Base-by-base conservation (phyloP, 495 filamentous ascomycete genomes). In the Trichoderma reesei region DNA sequence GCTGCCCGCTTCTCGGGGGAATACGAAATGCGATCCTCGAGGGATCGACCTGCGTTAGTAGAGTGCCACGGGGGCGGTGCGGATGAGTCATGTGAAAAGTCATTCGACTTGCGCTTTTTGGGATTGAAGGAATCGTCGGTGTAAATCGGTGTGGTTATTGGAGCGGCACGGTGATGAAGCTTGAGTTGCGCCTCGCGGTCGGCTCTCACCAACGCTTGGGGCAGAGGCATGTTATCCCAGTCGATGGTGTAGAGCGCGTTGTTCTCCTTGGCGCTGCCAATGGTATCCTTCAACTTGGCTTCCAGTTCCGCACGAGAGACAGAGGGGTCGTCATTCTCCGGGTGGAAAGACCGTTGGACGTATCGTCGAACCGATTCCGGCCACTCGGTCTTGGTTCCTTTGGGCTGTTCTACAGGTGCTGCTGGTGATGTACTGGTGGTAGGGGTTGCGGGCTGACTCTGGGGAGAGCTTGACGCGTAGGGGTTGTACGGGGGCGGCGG, bases 21-120 rank as follows among this genome's bases (percentile, higher is more conserved):
- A 56, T 56, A 56, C 74, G 87, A 85, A 71, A 93, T 79, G 68
- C 91, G 90, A 69, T 90, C 87, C 80, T 92, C 90, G 70, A 96
- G 83, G 61, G 81, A 75, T 67, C 79, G 82, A 65, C 74, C 76
- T 61, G 71, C 76, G 75, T 88, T 86, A 81, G 86, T 83, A 70
- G 82, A 80, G 69, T 86, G 86, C 91, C 90, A 93, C 6, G 91
- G 26, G 26, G 26, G 90, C 38, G 87, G 87, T 72, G 68, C 71
- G 67, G 67, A 71, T 74, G 61, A 44, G 61, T 64, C 67, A 61
- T 74, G 68, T 64, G 69, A 74, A 65, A 79, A 72, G 59, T 91
- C 91, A 64, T 80, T 79, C 31, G 90, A 92, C 73, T 96, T 97
- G 67, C 92, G 81, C 78, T 96, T 96, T 76, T 85, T 88, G n/a